Percentiles rank a stretch among this genome's conserved stretches.
These are phyloP conservation scores for Yamadazyma triangularis DNA, from an alignment of 1,139 yeast genomes.

Conservation along the genomic window DNA sequence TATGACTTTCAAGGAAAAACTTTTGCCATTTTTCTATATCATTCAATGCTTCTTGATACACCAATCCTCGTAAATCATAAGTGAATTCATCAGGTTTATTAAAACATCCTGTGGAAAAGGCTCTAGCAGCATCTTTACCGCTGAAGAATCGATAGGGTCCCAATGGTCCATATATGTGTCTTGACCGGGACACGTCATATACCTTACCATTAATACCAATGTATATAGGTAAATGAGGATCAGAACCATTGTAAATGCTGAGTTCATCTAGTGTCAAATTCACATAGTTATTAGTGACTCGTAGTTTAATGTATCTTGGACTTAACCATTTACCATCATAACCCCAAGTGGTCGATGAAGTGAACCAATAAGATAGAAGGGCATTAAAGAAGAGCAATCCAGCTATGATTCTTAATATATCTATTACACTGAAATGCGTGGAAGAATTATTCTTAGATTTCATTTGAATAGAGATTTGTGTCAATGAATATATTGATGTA, in stretches of 20 bases:
- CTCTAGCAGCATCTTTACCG: conserved; percentile 71
- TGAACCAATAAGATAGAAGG: conserved; percentile 47
- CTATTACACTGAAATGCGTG: conserved; percentile 25
- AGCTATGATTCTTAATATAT: conserved; percentile 39
- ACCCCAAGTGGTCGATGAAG: conserved; percentile 50
- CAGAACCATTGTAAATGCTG: conserved; percentile 49
- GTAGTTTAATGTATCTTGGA: conserved; percentile 33
- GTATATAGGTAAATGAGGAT: conserved; percentile 50
- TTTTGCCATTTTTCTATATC: conserved; percentile 47
- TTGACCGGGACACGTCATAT: conserved; percentile 61
- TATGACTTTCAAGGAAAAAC: conserved; percentile 41
- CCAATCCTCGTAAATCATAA: conserved; percentile 64
- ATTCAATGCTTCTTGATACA: conserved; percentile 22
- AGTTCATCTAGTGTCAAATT: conserved; percentile 47
- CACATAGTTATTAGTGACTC: conserved; percentile 15
- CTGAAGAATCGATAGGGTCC: conserved; percentile 60
- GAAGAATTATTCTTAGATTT: too few species aligned
- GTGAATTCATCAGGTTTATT: conserved; percentile 53
- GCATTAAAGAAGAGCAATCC: conserved; percentile 49
- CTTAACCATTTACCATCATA: conserved; percentile 51
- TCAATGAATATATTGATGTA: too few species aligned
- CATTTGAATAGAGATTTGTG: too few species aligned
- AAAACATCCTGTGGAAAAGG: conserved; percentile 76
- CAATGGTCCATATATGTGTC: conserved; percentile 57
- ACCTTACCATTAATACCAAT: conserved; percentile 65